Evolutionary conservation across 169 alveolate species (phyloP), one percentile per base, ranked within the genome.

Genomic region (Neospora caninum): DNA sequence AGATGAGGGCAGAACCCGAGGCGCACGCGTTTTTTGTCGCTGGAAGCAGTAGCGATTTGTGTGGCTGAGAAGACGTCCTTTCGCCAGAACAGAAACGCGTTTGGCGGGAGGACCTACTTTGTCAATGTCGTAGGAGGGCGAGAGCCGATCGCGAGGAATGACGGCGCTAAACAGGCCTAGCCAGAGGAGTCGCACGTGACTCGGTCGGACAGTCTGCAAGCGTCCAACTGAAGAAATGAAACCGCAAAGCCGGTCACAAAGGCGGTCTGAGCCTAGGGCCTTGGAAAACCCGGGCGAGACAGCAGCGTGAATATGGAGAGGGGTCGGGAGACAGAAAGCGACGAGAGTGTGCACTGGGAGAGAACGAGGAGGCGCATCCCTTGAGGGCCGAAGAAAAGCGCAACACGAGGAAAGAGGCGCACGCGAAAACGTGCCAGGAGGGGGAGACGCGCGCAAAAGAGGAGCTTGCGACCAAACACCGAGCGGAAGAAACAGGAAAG

Each of bases 161-260:
- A 82, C 89, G 20, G 41, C 89, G 67, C 69, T 41, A 34, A 82
- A 82, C 38, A 82, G 16, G 4, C 67, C 89, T 16, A 82, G 89
- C 89, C 89, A 82, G 25, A 82, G 64, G 39, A 82, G 67, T 25
- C 89, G 2, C 38, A 82, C 41, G 36, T 82, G 89, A 41, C 43
- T 82, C 6, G 89, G 89, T 13, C 89, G 89, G 67, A 82, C 89
- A 2, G 89, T 82, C 89, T 41, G 89, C 53, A 82, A 1, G 69
- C 64, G 53, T 10, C 89, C 89, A 82, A 82, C 89, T 82, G 67
- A 41, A 22, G 18, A 41, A 82, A 41, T 4, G n/a, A 82, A 42
- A 41, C 7, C 9, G 9, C 80, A 22, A 31, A 34, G 7, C 4
- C 16, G n/a, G 7, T 1, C 25, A 64, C 31, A 64, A 64, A 64